Percentiles rank a stretch among this genome's conserved stretches.
Conservation (phyloP, 495 filamentous ascomycete species). For the Cenococcum geophilum region DNA sequence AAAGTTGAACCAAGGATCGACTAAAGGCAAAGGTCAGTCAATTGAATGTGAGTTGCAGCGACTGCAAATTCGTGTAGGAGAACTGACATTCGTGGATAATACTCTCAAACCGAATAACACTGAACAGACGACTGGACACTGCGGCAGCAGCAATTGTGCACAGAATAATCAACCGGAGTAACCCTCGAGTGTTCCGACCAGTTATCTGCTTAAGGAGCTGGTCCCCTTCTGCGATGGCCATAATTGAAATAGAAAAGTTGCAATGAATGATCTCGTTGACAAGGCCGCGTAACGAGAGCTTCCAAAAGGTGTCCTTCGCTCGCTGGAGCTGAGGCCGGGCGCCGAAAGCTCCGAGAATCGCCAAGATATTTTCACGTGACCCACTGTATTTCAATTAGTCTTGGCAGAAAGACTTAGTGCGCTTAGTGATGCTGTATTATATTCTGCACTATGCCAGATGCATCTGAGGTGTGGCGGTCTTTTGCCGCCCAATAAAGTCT, state of each 20-base stretch:
- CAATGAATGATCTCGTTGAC: slow-evolving; percentile 11
- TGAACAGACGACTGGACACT: slow-evolving; percentile 91
- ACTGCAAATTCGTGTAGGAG: slow-evolving; percentile 2
- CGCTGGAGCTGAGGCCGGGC: background rate
- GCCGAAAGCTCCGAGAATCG: background rate
- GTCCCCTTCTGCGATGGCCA: slow-evolving; percentile 39
- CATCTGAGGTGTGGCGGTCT: background rate
- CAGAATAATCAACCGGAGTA: slow-evolving; percentile 89
- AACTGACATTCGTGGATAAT: slow-evolving; percentile 98
- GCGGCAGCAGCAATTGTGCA: slow-evolving; percentile 87
- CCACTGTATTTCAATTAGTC: background rate
- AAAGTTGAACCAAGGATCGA: slow-evolving; percentile 99
- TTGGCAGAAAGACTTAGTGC: background rate
- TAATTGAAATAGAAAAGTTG: slow-evolving; percentile 13
- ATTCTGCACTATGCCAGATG: slow-evolving; percentile 2
- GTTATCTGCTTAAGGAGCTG: slow-evolving; percentile 61
- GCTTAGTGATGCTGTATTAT: slow-evolving; percentile 4
- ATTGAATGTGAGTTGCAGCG: slow-evolving; percentile 27
- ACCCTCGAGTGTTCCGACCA: slow-evolving; percentile 69
- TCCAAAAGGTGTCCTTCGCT: slow-evolving; percentile 19
- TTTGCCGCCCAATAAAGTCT: too few species aligned
- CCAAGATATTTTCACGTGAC: background rate
- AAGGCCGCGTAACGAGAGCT: slow-evolving; percentile 20
- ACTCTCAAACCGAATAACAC: slow-evolving; percentile 99
- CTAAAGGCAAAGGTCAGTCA: slow-evolving; percentile 44